Base-by-base conservation (phyloP, 768 basidiomycete genomes). In the Agrocybe praecox region DNA sequence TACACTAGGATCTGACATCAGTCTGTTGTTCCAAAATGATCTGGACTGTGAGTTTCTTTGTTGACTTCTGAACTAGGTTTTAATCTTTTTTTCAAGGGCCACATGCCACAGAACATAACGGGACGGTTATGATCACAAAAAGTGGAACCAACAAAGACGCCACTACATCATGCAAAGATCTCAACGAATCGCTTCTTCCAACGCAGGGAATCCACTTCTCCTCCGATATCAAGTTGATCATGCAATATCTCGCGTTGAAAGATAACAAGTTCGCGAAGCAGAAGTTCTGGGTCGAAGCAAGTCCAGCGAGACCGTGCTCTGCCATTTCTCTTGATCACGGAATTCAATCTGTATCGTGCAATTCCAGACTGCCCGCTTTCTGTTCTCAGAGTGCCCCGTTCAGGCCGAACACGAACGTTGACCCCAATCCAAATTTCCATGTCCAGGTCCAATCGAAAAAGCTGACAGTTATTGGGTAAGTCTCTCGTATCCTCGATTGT, bases 351-450 rank as follows among this genome's bases (percentile, higher is more conserved):
- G 56, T 57, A 32, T 45, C 56, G 44, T 52, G 56, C 43, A 51
- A 63, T 32, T 55, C 55, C 15, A 47, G 54, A 14, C 57, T 71
- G 11, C 62, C 65, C 11, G 59, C 65, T 0, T 59, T 74, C 11
- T 74, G 72, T 56, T 66, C 69, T 1, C 71, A 72, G 47, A 64
- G 62, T 33, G 70, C 72, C 6, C 69, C 69, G 6, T 70, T 68
- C 57, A 59, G 64, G 21, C 55, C 57, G 11, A 68, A 66, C 45
- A 65, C 57, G n/a, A 57, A 58, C 5, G 63, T 62, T 1, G 69
- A 69, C 48, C 62, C 57, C 10, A 65, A 60, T 34, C 47, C 67
- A 1, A 47, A 58, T 10, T 71, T 59, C 26, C 66, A 68, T n/a
- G 64, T 71, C 1, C 59, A 71, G 42, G 67, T 74, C 1, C 48